Conservation (phyloP, 345 rosid genomes). For the Citropsis articulata region DNA sequence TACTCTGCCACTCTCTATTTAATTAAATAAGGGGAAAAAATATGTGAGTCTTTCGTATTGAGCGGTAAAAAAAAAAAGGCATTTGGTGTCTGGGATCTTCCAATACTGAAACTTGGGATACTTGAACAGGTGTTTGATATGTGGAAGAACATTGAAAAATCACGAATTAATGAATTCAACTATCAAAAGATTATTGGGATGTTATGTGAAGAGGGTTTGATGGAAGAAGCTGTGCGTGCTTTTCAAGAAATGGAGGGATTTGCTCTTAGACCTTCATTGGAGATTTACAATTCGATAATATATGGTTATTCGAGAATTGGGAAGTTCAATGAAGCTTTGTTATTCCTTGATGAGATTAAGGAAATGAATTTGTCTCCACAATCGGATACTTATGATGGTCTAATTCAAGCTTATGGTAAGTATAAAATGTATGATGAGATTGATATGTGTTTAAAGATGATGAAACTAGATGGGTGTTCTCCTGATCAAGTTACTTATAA, state of each 20-base stretch:
- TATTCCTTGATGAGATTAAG: constrained; percentile 45
- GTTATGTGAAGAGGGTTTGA: constrained; percentile 39
- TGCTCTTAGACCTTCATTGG: constrained; percentile 38
- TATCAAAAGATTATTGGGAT: constrained; percentile 53
- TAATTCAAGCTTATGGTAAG: constrained; percentile 56
- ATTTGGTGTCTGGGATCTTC: not conserved
- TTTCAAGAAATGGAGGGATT: constrained; percentile 39
- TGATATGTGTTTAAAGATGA: constrained; percentile 48
- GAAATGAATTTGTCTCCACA: constrained; percentile 34
- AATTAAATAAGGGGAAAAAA: not conserved
- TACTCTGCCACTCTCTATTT: constrained; percentile 18
- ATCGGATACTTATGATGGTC: constrained; percentile 49
- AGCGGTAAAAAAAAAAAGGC: not conserved
- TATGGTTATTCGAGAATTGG: constrained; percentile 45
- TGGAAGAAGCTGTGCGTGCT: constrained; percentile 49
- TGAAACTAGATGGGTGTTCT: constrained; percentile 51
- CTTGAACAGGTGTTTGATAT: constrained; percentile 52
- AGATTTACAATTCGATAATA: constrained; percentile 50
- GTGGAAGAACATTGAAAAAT: constrained; percentile 54
- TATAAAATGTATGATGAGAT: constrained; percentile 63
- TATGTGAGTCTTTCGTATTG: not conserved
- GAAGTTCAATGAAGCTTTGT: constrained; percentile 47
- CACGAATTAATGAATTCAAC: constrained; percentile 44
- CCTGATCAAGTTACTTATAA: constrained; percentile 62
- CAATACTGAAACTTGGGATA: constrained; percentile 7